Evolutionary conservation across 805 yeast species (phyloP).

Genomic region (Ogataea chonburiensis): DNA sequence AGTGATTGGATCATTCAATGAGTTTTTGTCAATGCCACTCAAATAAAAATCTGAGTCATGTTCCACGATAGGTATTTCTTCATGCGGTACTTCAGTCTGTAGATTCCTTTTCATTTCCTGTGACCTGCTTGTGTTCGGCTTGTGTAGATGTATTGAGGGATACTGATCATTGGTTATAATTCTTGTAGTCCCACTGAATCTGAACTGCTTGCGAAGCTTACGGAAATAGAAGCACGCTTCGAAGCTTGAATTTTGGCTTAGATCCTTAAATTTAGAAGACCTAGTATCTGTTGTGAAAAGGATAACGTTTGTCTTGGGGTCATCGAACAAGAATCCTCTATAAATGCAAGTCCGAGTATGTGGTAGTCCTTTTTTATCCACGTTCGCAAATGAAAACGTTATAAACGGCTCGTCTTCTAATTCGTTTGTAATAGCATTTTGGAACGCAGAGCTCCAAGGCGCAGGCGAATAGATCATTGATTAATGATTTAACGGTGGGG

Average conservation of each 20-base stretch:
- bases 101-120: background rate
- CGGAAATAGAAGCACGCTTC: conserved; percentile 79
- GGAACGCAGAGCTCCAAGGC: conserved; percentile 74
- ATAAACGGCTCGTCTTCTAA: conserved; percentile 47
- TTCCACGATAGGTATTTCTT: conserved; percentile 18
- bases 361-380: conserved; percentile 55
- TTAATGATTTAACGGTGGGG: too few relatives aligned
- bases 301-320: conserved; percentile 62
- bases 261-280: conserved; percentile 59
- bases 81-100: background rate
- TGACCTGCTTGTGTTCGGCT: background rate
- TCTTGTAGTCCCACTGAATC: conserved; percentile 68
- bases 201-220: conserved; percentile 60
- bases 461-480: conserved; percentile 45
- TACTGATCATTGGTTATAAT: conserved; percentile 34
- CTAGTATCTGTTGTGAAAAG: conserved; percentile 72
- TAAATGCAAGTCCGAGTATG: conserved; percentile 66
- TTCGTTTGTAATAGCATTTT: conserved; percentile 51
- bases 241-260: conserved; percentile 50
- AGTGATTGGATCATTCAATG: conserved; percentile 17
- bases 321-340: conserved; percentile 74
- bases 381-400: conserved; percentile 67
- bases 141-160: conserved; percentile 22
- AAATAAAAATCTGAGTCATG: conserved; percentile 22
- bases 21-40: conserved; percentile 8